A percentile compares a stretch with the other conserved stretches of the same genome.
Evolutionary conservation across 177 flowering plant genomes (phyloP).

Genomic region (Vitis hybrid): DNA sequence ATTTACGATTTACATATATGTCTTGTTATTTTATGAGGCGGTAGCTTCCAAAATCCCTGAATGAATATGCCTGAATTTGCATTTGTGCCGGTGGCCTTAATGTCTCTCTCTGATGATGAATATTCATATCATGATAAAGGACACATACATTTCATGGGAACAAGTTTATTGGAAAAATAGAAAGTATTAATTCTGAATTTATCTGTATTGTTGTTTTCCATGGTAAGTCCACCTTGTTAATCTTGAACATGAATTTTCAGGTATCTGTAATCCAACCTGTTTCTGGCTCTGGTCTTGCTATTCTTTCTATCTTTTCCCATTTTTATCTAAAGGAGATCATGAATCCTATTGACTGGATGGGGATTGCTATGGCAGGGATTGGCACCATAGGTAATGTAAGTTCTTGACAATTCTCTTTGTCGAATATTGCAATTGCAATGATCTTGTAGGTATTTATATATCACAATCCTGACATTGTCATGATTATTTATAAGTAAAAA

Average conservation of each 20-base stretch:
- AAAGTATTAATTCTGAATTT: neutral
- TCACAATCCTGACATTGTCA: neutral
- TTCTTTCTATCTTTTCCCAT: slow-evolving; percentile 92
- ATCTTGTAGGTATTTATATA: neutral
- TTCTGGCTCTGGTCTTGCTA: slow-evolving; percentile 98
- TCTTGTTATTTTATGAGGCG: too few species aligned
- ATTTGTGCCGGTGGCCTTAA: too few species aligned
- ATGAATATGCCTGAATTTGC: too few species aligned
- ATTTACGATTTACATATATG: too few species aligned
- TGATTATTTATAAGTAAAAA: neutral
- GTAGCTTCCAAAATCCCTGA: too few species aligned
- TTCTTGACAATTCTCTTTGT: slow-evolving; percentile 19
- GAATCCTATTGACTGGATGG: slow-evolving; percentile 95
- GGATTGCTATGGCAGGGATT: slow-evolving; percentile 83
- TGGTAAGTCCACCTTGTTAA: neutral
- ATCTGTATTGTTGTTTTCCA: neutral
- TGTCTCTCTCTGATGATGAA: too few species aligned
- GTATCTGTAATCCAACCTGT: slow-evolving; percentile 98
- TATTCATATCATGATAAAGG: too few species aligned
- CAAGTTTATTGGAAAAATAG: too few species aligned
- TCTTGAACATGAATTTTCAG: slow-evolving; percentile 33
- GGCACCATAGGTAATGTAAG: slow-evolving; percentile 98
- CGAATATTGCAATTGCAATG: neutral
- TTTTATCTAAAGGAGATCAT: slow-evolving; percentile 88
- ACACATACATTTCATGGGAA: too few species aligned